Percentiles rank a stretch among this genome's conserved stretches.
Conservation (phyloP, 2,329 filamentous ascomycete genomes). For the Sporothrix brunneoviolacea region DNA sequence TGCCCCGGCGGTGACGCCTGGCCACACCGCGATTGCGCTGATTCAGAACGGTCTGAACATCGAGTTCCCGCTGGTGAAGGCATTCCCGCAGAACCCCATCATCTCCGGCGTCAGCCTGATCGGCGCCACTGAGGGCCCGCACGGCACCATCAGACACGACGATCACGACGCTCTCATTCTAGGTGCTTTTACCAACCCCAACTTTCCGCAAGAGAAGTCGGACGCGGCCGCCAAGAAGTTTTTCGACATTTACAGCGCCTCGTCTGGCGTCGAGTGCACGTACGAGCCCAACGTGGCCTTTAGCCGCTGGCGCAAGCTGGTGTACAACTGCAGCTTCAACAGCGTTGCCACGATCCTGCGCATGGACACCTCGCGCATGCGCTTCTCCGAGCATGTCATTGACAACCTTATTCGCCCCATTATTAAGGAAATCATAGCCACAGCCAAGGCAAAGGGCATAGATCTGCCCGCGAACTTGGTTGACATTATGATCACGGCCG, state of each 20-base stretch:
- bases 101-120: conserved; percentile 12
- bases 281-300: conserved; percentile 36
- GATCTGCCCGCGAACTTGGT: conserved; percentile 36
- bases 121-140: not conserved
- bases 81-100: conserved; percentile 13
- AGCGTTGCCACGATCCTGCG: conserved; percentile 9
- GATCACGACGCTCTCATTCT: not conserved
- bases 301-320: conserved; percentile 14
- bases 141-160: not conserved
- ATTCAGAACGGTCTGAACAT: conserved; percentile 18
- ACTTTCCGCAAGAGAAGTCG: not conserved
- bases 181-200: not conserved
- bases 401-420: conserved; percentile 38
- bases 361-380: conserved; percentile 14
- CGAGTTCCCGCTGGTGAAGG: conserved; percentile 10
- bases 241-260: conserved; percentile 56
- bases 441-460: conserved; percentile 36
- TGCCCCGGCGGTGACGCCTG: conserved; percentile 12
- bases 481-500: too few species aligned
- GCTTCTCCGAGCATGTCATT: conserved; percentile 2
- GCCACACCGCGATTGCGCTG: conserved; percentile 13
- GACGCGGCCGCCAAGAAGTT: conserved; percentile 1
- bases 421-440: conserved; percentile 45
- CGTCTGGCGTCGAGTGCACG: conserved; percentile 66
- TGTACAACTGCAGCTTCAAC: conserved; percentile 16